A percentile compares a stretch with the other conserved stretches of the same genome.
Evolutionary conservation across 2,329 filamentous ascomycete species (phyloP).

Genomic region (Tolypocladium paradoxum): DNA sequence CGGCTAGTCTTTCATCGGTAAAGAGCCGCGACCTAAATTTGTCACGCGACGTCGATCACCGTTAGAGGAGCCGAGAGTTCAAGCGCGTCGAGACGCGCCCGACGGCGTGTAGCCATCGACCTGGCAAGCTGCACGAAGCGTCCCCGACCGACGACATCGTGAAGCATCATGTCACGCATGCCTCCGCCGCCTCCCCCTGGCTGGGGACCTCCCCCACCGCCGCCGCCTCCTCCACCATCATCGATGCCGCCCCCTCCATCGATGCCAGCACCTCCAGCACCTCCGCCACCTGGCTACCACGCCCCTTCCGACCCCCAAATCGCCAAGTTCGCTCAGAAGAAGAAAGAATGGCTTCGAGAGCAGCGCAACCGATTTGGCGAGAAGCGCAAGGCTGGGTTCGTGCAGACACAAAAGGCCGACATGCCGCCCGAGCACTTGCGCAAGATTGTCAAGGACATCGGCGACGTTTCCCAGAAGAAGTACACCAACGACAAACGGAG

Average conservation of each 20-base stretch:
- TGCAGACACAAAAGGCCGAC: constrained; percentile 96
- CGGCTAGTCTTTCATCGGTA: constrained; percentile 13
- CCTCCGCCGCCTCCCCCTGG: constrained; percentile 48
- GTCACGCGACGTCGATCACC: neutral
- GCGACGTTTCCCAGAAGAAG: constrained; percentile 98
- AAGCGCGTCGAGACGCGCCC: constrained; percentile 22
- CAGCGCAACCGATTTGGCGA: constrained; percentile 92
- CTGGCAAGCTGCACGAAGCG: constrained; percentile 12
- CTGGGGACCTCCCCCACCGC: constrained; percentile 46
- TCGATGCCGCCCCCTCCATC: constrained; percentile 46
- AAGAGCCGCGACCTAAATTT: constrained; percentile 2
- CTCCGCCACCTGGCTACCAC: constrained; percentile 77
- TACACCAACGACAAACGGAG: constrained; percentile 98
- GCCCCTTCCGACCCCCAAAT: constrained; percentile 72
- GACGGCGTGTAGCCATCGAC: constrained; percentile 22
- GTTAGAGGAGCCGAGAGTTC: constrained; percentile 8
- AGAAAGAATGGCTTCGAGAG: constrained; percentile 92
- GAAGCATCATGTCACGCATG: constrained; percentile 37
- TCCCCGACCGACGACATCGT: constrained; percentile 12
- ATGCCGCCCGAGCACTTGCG: constrained; percentile 97
- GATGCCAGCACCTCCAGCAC: constrained; percentile 46
- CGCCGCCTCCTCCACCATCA: constrained; percentile 42
- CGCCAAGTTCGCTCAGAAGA: constrained; percentile 96
- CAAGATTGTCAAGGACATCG: constrained; percentile 97
- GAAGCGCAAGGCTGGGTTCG: constrained; percentile 91